Conservation (phyloP, 768 basidiomycete species). For the Tricholomella constricta region DNA sequence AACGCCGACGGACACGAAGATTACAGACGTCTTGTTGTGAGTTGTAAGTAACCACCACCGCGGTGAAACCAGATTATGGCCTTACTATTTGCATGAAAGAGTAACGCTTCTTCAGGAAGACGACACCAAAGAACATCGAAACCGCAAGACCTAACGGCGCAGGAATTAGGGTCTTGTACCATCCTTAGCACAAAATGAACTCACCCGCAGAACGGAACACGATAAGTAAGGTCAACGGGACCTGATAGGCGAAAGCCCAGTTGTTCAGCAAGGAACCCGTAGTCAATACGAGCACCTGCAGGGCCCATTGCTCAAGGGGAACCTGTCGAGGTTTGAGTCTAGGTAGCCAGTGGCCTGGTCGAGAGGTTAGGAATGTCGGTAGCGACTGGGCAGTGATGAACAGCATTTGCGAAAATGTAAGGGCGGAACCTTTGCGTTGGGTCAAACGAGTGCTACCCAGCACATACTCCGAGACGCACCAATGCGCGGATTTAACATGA, state of each 20-base stretch:
- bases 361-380: slow-evolving; percentile 58
- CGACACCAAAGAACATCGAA: slow-evolving; percentile 72
- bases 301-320: slow-evolving; percentile 65
- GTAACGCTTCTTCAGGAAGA: slow-evolving; percentile 63
- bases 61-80: neutral
- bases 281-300: slow-evolving; percentile 71
- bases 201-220: slow-evolving; percentile 83
- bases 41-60: neutral
- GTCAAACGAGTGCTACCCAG: neutral
- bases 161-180: slow-evolving; percentile 7
- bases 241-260: slow-evolving; percentile 75
- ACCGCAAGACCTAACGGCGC: slow-evolving; percentile 62
- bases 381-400: slow-evolving; percentile 73
- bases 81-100: slow-evolving; percentile 61
- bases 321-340: slow-evolving; percentile 66
- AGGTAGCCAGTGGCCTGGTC: slow-evolving; percentile 38
- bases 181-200: slow-evolving; percentile 8
- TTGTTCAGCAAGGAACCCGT: slow-evolving; percentile 76
- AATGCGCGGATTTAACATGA: slow-evolving; percentile 66
- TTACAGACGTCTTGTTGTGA: slow-evolving; percentile 54
- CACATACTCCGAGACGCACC: slow-evolving; percentile 42
- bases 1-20: slow-evolving; percentile 70
- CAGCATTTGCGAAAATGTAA: slow-evolving; percentile 84
- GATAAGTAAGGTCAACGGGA: slow-evolving; percentile 79
- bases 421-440: slow-evolving; percentile 59